These are phyloP conservation scores for Pavlovales sp. DNA, from an alignment of 208 protist species.

Conservation along the genomic window DNA sequence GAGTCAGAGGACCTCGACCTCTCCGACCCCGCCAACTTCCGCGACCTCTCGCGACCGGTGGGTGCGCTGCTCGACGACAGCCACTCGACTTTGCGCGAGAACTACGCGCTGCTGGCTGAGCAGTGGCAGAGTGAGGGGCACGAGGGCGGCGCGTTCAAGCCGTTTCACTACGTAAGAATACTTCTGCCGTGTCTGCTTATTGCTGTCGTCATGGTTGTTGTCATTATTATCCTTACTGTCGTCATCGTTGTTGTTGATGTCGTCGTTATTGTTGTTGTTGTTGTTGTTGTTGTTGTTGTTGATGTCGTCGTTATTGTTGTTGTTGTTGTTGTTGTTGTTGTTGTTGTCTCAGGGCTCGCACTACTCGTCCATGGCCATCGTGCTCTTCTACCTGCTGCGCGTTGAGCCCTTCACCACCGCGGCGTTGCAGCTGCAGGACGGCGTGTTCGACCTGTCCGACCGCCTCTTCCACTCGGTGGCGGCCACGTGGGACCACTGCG, in stretches of 20 bases:
- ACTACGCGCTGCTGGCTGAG: neutral
- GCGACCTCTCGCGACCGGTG: conserved; percentile 62
- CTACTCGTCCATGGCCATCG: conserved; percentile 55
- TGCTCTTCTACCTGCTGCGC: conserved; percentile 63
- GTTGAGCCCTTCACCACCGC: conserved; percentile 60
- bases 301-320: conserved; percentile 1
- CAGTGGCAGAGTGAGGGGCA: neutral
- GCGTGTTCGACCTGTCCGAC: conserved; percentile 62
- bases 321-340: neutral
- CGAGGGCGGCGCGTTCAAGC: neutral
- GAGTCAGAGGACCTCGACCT: conserved; percentile 51
- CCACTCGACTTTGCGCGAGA: neutral
- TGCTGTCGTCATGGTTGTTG: neutral
- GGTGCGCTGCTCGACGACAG: conserved; percentile 46
- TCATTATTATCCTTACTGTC: too few species aligned
- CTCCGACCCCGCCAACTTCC: conserved; percentile 47
- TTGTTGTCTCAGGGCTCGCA: conserved; percentile 58
- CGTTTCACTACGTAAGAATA: neutral
- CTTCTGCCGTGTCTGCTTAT: neutral
- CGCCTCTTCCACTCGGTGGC: conserved; percentile 58
- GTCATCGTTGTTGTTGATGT: too few species aligned
- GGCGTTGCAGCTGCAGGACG: conserved; percentile 57
- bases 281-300: neutral
- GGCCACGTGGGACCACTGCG: neutral
- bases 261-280: too few species aligned